Percentiles rank a stretch among this genome's conserved stretches.
Evolutionary conservation across 306 rosid species (phyloP).

Genomic region (Castanopsis chinensis): DNA sequence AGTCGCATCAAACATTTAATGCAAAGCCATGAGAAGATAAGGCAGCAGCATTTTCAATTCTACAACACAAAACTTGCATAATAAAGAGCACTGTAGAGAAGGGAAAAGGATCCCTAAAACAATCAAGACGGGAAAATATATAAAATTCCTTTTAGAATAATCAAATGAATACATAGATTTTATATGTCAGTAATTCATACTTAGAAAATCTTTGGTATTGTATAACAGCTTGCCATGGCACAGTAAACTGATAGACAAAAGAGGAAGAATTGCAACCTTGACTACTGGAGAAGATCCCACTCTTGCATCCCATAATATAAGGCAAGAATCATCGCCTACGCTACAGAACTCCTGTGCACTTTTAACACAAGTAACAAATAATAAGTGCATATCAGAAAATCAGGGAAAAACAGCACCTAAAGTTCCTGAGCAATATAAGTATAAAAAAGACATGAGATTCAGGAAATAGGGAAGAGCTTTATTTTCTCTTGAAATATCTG

Average conservation of each 20-base stretch:
- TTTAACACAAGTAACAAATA: constrained; percentile 19
- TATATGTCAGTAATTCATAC: background rate
- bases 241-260: constrained; percentile 8
- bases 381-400: constrained; percentile 11
- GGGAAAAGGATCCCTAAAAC: background rate
- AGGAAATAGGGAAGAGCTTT: background rate
- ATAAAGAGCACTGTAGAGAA: background rate
- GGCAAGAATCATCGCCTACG: constrained; percentile 98
- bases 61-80: background rate
- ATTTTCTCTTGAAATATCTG: background rate
- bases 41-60: background rate
- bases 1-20: constrained; percentile 8
- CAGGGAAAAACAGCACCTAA: constrained; percentile 14
- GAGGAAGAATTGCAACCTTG: constrained; percentile 50
- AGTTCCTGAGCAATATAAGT: too few species aligned
- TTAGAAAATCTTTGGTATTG: background rate
- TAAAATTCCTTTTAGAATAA: background rate
- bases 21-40: background rate
- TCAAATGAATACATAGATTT: background rate
- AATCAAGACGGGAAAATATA: background rate
- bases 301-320: constrained; percentile 98
- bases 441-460: background rate
- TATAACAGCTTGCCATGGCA: background rate
- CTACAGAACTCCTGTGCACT: constrained; percentile 99
- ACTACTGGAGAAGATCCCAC: constrained; percentile 75